Evolutionary conservation across 2,329 filamentous ascomycete species (phyloP), one percentile per base, ranked within the genome.

Genomic region (Sclerotinia minor): DNA sequence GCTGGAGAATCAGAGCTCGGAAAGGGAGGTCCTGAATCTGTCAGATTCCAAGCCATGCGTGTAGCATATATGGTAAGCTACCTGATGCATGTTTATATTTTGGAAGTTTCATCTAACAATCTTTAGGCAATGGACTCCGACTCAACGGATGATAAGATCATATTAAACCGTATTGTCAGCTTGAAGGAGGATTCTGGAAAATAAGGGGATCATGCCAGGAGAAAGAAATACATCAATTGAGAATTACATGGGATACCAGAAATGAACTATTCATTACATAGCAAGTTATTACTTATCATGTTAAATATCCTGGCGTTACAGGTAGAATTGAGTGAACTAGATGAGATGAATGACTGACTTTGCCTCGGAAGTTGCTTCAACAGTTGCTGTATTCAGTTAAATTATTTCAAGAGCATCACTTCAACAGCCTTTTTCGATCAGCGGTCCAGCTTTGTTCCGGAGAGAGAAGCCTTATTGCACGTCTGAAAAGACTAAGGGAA

Each of bases 141-240:
- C 74, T 91, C 88, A 69, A 90, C 87, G 0, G 86, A 87, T 44
- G 91, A 92, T n/a, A 92, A 89, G 78, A 83, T 96, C 72, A 86
- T 98, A 59, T 81, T 98, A 41, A 98, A 98, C 81, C 86, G 92
- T 64, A 97, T 98, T 75, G 94, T 98, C 29, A 92, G 90, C 59
- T 79, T 97, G 76, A 96, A 96, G 82, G 94, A 97, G 79, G 92
- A 96, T 76, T 81, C 85, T n/a, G 87, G 87, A 67, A 93, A 93
- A 83, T 78, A 74, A 29, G 15, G 45, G 3, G 21, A 50, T 50
- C 26, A 38, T 19, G 45, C 45, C 8, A 61, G 44, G 45, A 21
- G 29, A 26, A 45, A 19, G 17, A 45, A 6, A 38, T 24, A 4
- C n/a, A 61, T 19, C 45, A 38, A 50, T 50, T 38, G 55, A 58